Base-by-base conservation (phyloP, 164 flowering plant genomes). In the Magnolia kwangsiensis region DNA sequence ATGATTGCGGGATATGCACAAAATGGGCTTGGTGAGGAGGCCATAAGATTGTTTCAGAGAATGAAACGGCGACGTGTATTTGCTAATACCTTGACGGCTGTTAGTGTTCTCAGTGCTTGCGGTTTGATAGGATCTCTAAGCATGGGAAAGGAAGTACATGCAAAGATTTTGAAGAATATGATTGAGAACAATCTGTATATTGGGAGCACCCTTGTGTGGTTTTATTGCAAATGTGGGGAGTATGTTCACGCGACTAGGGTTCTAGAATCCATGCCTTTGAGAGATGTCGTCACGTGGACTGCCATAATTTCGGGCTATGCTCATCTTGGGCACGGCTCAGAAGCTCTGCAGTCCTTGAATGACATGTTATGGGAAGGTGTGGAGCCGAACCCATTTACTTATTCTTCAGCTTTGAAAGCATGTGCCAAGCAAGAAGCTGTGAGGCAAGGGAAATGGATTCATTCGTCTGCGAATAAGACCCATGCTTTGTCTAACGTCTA, bases 231-330 rank as follows among this genome's bases (percentile, higher is more conserved):
- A 80, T 91, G 91, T 81, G 89, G 88, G 29, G 81, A 85, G 71
- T 81, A 85, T 61, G 20, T 11, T 59, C 65, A 67, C 63, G 93
- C 95, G 50, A 76, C 84, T 11, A 87, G 80, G 50, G 90, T 91
- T 72, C 92, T 93, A 63, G 85, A 87, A 69, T 69, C 63, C 51
- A 87, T 93, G 95, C 92, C 97, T 50, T 61, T 82, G 9, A 89
- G 88, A 78, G 96, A 93, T 82, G 97, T 90, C 23, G 87, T 95
- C 51, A 82, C 97, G 14, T 95, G 97, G 97, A 95, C 96, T 18
- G 90, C 97, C 18, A 86, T 93, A 24, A 92, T 95, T 37, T 91
- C 95, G 63, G 94, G 97, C 9, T 86, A 82, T 81, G 86, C 90
- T 19, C 80, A 71, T 74, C 83, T 85, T 10, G 97, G 94, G 45